Percentiles rank a stretch among this genome's conserved stretches.
phyloP scores from a whole-genome alignment of 345 rosid species.

The Pugionium cornutum region DNA sequence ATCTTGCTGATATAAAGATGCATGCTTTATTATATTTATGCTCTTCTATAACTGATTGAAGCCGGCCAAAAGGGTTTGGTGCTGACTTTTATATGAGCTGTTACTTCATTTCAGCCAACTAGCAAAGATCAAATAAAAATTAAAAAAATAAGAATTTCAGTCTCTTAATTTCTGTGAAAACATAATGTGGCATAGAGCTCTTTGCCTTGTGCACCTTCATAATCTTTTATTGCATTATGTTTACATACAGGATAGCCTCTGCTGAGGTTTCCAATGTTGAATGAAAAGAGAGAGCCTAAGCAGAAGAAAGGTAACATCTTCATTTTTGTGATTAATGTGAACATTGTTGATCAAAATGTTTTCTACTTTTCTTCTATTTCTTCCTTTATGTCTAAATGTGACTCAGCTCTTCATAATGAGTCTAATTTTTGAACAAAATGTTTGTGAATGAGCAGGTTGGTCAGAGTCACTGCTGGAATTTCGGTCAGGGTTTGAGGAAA shows the following conservation, averaged over 20 bases:
- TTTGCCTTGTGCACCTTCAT: conserved; percentile 15
- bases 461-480: conserved; percentile 39
- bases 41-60: conserved; percentile 29
- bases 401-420: background rate
- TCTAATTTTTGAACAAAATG: background rate
- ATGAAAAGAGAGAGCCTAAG: conserved; percentile 27
- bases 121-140: too few species aligned
- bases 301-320: conserved; percentile 28
- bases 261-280: conserved; percentile 37
- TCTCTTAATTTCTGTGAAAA: conserved; percentile 27
- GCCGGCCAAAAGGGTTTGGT: conserved; percentile 36
- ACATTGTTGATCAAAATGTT: background rate
- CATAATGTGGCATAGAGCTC: conserved; percentile 32
- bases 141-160: background rate
- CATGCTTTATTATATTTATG: conserved; percentile 21
- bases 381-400: background rate
- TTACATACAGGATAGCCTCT: conserved; percentile 36
- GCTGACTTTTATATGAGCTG: conserved; percentile 38
- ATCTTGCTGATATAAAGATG: conserved; percentile 15
- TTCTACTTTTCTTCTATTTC: background rate
- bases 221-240: conserved; percentile 21
- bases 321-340: too few species aligned
- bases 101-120: conserved; percentile 3
- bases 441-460: conserved; percentile 45
- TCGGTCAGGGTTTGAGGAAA: conserved; percentile 39